phyloP scores from a whole-genome alignment of 2,329 filamentous ascomycete genomes.

The Trichoderma harzianum region DNA sequence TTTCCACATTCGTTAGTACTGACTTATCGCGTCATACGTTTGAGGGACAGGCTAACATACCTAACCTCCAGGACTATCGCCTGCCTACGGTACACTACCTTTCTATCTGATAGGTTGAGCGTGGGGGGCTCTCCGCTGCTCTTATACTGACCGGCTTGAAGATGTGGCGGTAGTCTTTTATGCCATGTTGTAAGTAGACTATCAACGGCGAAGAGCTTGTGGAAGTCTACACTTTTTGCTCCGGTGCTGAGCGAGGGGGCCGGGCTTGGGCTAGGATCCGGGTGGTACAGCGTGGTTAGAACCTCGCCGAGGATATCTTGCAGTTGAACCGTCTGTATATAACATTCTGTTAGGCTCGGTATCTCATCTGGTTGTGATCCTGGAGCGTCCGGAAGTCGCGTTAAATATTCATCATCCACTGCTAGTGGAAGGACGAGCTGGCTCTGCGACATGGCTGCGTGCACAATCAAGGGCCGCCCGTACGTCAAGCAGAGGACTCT shows the following conservation, averaged over 20 bases:
- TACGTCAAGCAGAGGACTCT: neutral
- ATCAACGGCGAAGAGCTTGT: neutral
- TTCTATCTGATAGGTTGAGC: neutral
- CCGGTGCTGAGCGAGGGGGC: neutral
- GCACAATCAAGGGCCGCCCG: neutral
- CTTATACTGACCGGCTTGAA: neutral
- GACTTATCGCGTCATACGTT: neutral
- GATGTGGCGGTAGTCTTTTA: neutral
- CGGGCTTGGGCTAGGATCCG: neutral
- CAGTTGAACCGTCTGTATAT: neutral
- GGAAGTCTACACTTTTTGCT: neutral
- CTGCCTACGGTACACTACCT: neutral
- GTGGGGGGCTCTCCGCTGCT: neutral
- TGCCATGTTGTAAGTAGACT: neutral
- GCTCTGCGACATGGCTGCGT: neutral
- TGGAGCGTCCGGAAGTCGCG: neutral
- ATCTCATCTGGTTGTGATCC: neutral
- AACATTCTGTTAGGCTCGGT: neutral
- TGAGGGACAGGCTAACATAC: neutral
- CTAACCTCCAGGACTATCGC: neutral
- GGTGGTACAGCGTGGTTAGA: neutral
- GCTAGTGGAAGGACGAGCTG: neutral
- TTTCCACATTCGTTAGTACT: neutral
- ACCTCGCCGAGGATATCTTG: neutral
- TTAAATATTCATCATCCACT: neutral